Conservation (phyloP, 352 stramenopile genomes). For the Globisporangium recalcitrans region DNA sequence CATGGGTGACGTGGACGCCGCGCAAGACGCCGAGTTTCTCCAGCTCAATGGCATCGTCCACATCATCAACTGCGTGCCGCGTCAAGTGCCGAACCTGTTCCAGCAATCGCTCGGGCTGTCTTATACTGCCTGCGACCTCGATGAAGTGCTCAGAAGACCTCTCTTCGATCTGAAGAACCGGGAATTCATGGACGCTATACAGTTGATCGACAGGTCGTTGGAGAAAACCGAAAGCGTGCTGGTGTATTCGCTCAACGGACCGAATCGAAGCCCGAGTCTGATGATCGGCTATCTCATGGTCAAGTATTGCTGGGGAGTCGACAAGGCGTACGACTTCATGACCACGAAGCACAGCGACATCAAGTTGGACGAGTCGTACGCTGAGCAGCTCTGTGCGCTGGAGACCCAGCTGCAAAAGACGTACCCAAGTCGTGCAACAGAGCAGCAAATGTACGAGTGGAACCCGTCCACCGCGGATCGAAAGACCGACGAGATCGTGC, state of each 20-base stretch:
- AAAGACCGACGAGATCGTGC: constrained; percentile 61
- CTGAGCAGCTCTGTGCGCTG: constrained; percentile 64
- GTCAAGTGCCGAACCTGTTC: constrained; percentile 89
- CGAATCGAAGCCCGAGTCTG: constrained; percentile 75
- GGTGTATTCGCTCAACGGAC: constrained; percentile 83
- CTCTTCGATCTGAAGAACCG: constrained; percentile 84
- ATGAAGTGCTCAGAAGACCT: constrained; percentile 54
- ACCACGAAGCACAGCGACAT: constrained; percentile 84
- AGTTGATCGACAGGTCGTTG: constrained; percentile 76
- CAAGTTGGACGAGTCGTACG: constrained; percentile 71
- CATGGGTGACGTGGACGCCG: constrained; percentile 90
- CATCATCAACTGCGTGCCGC: constrained; percentile 90
- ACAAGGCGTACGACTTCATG: constrained; percentile 91
- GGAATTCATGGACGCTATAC: constrained; percentile 76
- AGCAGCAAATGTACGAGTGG: constrained; percentile 77
- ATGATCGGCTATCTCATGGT: constrained; percentile 91
- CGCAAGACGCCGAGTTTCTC: constrained; percentile 90
- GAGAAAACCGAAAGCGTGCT: constrained; percentile 84
- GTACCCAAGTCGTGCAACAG: constrained; percentile 33
- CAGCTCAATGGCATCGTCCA: constrained; percentile 91
- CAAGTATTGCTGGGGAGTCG: constrained; percentile 89
- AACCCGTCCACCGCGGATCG: constrained; percentile 31
- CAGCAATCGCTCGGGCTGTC: constrained; percentile 78
- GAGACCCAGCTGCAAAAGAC: constrained; percentile 59
- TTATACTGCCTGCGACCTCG: constrained; percentile 73